phyloP scores from a whole-genome alignment of 257 asterid species.

The Nicotiana undulata region DNA sequence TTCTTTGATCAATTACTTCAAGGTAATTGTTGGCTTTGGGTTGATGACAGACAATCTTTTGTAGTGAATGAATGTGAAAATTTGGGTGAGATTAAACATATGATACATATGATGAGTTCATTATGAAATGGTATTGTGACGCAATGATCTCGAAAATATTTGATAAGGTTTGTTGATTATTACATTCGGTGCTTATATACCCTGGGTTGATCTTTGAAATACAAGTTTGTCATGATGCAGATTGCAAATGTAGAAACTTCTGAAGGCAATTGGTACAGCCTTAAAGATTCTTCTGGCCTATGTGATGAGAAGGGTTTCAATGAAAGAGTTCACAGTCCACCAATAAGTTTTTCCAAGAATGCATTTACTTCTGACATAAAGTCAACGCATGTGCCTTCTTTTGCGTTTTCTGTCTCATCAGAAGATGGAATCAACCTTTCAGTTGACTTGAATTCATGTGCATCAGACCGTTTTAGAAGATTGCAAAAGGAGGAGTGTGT shows the following conservation, averaged over 20 bases:
- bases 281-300: neutral
- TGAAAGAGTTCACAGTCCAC: neutral
- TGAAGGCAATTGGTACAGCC: neutral
- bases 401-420: conserved; percentile 25
- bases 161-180: neutral
- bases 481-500: conserved; percentile 11
- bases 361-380: conserved; percentile 9
- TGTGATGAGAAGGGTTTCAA: neutral
- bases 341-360: neutral
- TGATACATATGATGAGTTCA: neutral
- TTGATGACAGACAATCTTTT: neutral
- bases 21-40: conserved; percentile 8
- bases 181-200: neutral
- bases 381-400: conserved; percentile 8
- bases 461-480: conserved; percentile 15
- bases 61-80: neutral
- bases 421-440: conserved; percentile 25
- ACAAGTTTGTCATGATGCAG: conserved; percentile 5
- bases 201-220: neutral
- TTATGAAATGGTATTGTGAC: neutral
- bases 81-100: neutral
- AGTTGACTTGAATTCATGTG: conserved; percentile 25
- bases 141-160: neutral
- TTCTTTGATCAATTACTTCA: conserved; percentile 13
- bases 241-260: neutral